These are phyloP conservation scores for Trametes gibbosa DNA, from an alignment of 768 basidiomycete species.

Conservation along the genomic window DNA sequence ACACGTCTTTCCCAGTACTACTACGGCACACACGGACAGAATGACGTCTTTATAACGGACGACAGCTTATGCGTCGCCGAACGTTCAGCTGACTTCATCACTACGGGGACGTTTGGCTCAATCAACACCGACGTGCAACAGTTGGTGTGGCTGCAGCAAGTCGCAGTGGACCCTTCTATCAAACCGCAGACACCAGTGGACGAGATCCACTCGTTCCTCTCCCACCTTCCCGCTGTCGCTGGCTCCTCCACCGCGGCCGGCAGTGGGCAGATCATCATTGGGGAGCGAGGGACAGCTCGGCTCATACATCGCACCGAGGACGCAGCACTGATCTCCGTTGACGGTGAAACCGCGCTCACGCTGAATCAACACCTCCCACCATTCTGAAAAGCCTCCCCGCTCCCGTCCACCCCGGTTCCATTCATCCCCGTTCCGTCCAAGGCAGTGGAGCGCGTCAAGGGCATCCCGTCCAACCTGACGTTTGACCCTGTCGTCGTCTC, in stretches of 20 bases:
- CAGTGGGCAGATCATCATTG: constrained; percentile 15
- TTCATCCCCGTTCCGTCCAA: constrained; percentile 56
- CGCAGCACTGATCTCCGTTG: constrained; percentile 48
- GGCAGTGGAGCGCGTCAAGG: constrained; percentile 52
- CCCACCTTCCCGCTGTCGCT: constrained; percentile 1
- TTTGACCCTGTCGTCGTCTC: constrained; percentile 70
- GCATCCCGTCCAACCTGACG: constrained; percentile 54
- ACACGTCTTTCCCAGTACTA: constrained; percentile 50
- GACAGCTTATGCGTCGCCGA: constrained; percentile 37
- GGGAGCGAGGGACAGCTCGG: neutral
- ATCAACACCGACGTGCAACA: constrained; percentile 29
- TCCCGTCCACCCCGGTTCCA: constrained; percentile 49
- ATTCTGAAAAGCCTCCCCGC: constrained; percentile 67
- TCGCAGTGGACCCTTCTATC: constrained; percentile 47
- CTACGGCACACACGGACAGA: constrained; percentile 55
- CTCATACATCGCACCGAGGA: constrained; percentile 43
- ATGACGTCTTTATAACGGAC: constrained; percentile 48
- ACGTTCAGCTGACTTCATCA: constrained; percentile 21
- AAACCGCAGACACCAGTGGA: constrained; percentile 28
- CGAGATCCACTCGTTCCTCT: constrained; percentile 14
- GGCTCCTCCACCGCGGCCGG: neutral
- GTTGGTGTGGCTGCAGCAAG: constrained; percentile 62
- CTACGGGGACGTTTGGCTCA: constrained; percentile 28
- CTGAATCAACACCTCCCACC: constrained; percentile 53
- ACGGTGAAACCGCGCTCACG: constrained; percentile 33